Evolutionary conservation across 1,284 basidiomycete genomes (phyloP), one percentile per base, ranked within the genome.

Genomic region (Trametes sp.): DNA sequence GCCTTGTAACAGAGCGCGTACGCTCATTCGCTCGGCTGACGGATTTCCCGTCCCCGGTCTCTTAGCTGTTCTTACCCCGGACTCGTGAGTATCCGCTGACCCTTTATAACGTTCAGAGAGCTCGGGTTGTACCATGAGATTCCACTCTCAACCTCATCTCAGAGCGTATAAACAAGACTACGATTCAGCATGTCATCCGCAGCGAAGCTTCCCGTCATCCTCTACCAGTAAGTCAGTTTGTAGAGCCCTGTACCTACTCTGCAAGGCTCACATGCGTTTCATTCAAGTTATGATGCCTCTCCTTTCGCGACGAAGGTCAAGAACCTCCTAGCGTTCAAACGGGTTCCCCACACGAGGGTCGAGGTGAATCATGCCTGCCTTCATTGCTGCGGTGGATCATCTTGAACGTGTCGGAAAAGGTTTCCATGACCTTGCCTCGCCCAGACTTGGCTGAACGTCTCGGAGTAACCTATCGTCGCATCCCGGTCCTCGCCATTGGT

Each of bases 221-320:
- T 82, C 28, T 82, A 83, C 66, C 77, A 79, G 82, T 82, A 54
- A 69, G 71, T 65, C 24, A 0, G 24, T 24, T 9, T 13, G 23
- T 10, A 33, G 24, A 31, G 16, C 51, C 33, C 45, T 7, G 16
- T 16, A 41, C n/a, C 14, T 26, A 26, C 16, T 49, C 55, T 38
- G 28, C 41, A 8, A 23, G 42, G 42, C 28, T 50, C 38, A 41
- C 35, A 41, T 28, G 45, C 45, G n/a, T 26, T 16, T 16, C 23
- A 13, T 46, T 14, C 38, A 19, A 86, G 84, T 49, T 86, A 86
- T 72, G 77, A 84, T 66, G 75, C 77, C 3, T 86, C 84, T 9
- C 84, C 84, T 1, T 83, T 81, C 66, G 79, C 81, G n/a, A 75
- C 74, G 33, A 87, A 87, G 67, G 72, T 86, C 54, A 83, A 85